These are phyloP conservation scores for Didymella glomerata DNA, from an alignment of 2,329 filamentous ascomycete species.

Conservation along the genomic window DNA sequence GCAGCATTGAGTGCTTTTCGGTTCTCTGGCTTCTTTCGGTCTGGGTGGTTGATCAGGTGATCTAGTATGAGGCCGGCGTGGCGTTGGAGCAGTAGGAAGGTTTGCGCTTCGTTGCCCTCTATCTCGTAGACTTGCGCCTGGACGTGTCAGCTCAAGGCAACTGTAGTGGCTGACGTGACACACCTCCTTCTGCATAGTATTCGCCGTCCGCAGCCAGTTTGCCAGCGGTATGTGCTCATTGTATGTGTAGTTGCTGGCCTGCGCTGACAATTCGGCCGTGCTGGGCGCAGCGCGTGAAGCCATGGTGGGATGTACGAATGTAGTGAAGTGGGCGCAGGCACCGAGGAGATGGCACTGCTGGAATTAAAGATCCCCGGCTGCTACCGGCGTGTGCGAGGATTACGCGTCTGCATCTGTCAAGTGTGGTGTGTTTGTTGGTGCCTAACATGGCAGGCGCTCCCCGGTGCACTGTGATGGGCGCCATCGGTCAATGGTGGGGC, in stretches of 20 bases:
- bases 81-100: slow-evolving; percentile 90
- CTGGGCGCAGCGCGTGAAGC: slow-evolving; percentile 62
- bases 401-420: slow-evolving; percentile 43
- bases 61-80: slow-evolving; percentile 86
- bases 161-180: slow-evolving; percentile 30
- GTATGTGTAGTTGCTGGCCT: slow-evolving; percentile 83
- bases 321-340: too few species aligned
- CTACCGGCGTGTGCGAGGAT: slow-evolving; percentile 34
- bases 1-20: slow-evolving; percentile 63
- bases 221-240: slow-evolving; percentile 78
- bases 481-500: slow-evolving; percentile 39
- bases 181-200: slow-evolving; percentile 83
- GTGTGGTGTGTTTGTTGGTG: slow-evolving; percentile 27
- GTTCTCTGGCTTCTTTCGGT: slow-evolving; percentile 71
- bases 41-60: slow-evolving; percentile 77
- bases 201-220: slow-evolving; percentile 82
- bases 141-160: slow-evolving; percentile 14
- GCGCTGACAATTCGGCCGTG: slow-evolving; percentile 77
- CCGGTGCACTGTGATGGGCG: slow-evolving; percentile 36
- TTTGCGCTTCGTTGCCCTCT: slow-evolving; percentile 86
- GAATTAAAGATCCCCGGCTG: slow-evolving; percentile 5
- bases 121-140: slow-evolving; percentile 85
- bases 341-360: background rate
- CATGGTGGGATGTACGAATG: slow-evolving; percentile 27
- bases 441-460: slow-evolving; percentile 20